Base-by-base conservation (phyloP, 2,329 filamentous ascomycete genomes). In the Fusarium austroafricanum region DNA sequence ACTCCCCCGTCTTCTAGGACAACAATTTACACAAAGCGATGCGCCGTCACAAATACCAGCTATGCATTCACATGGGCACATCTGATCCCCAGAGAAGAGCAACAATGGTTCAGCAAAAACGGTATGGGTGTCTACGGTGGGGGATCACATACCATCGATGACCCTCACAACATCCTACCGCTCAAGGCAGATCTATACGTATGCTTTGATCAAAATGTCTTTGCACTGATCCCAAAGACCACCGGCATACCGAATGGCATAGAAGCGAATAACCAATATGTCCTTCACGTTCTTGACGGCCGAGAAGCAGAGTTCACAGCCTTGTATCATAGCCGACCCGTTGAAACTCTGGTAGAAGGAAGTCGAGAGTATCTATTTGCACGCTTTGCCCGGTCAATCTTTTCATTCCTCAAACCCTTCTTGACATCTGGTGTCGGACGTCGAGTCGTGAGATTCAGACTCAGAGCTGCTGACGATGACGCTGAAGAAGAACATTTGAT, bases 61-160 rank as follows among this genome's bases (percentile, higher is more conserved):
- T 71, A 69, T 26, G 68, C 68, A 7, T 67, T 69, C 5, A 71
- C 68, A 4, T 54, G 58, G 51, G 68, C 68, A 1, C 68, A 71
- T 14, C 3, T 71, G 4, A 67, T 71, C 0, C 68, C 68, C 0
- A 65, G 49, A 6, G 68, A 69, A 12, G 68, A 71, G 3, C 62
- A 66, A 2, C 45, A 63, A 1, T 71, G 68, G 68, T 71, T 71
- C 31, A 58, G 51, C 18, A 67, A 69, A 3, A 71, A 71, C 7
- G 68, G 68, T 1, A 71, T 71, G 68, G 61, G 61, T 0, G 46
- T 69, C 1, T 71, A 71, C 3, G 67, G 67, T 0, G 67, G 67
- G 8, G 67, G 67, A 17, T 68, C 67, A 23, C 58, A 63, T 14
- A 67, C 53, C 0, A 38, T 69, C 31, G 67, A 69, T 6, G 67